Evolutionary conservation across 257 asterid genomes (phyloP), one percentile per base, ranked within the genome.

Genomic region (Solanum megistacrolobum): DNA sequence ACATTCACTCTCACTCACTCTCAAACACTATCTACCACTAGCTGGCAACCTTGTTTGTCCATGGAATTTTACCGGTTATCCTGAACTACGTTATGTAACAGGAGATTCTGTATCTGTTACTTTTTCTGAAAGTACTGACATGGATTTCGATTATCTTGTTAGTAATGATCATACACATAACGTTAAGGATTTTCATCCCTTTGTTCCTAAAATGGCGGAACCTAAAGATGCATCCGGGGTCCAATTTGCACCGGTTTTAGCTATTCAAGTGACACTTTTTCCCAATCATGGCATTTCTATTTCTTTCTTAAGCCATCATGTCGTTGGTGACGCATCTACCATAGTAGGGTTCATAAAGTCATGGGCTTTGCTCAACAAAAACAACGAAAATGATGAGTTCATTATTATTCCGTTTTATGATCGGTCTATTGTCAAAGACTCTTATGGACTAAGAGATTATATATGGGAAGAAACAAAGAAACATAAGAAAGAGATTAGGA

Each of bases 191-290:
- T 78, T 78, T n/a, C 31, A 78, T 39, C 36, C 41, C 88, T 43
- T 81, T 20, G 62, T 88, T 60, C 90, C 83, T 18, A 29, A 41
- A 9, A 23, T 90, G 29, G 62, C 82, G 4, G 46, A 52, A n/a
- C 73, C 86, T 13, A 41, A 48, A 25, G 13, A 38, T 25, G 12
- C 52, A 14, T 13, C 72, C 0, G 43, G 84, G 18, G 16, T 66
- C 12, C 81, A n/a, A 83, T 18, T 36, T 23, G 46, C 86, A n/a
- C 89, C 71, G 4, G 46, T 83, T 21, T 62, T 88, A 2, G 87
- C 92, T 21, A 27, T 90, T 36, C 88, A 88, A 66, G 89, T 90
- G 12, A 88, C 92, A 5, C 14, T 88, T 9, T 88, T 90, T 66
- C 83, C 87, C 0, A 88, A 84, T 35, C 23, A 5, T 27, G 92